These are phyloP conservation scores for Ascoidea asiatica DNA, from an alignment of 805 yeast species.

Conservation along the genomic window DNA sequence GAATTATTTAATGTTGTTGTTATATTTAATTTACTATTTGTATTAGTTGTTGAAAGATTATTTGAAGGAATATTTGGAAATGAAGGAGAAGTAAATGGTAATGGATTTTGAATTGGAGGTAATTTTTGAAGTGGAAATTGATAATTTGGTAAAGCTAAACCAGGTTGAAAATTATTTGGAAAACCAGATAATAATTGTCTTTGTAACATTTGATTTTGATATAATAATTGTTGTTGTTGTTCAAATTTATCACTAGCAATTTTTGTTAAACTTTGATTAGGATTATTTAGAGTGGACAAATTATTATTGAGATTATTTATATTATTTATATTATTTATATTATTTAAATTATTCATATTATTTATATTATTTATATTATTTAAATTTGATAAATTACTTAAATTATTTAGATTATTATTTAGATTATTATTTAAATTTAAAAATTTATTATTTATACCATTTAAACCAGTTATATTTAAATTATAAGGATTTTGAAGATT, in stretches of 20 bases:
- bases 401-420: too few species aligned
- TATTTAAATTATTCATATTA: too few species aligned
- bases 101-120: not conserved
- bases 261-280: not conserved
- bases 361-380: too few species aligned
- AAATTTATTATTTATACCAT: not conserved
- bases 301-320: not conserved
- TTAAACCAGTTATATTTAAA: not conserved
- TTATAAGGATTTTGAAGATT: too few species aligned
- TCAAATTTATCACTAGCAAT: not conserved
- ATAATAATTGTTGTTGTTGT: not conserved
- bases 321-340: too few species aligned
- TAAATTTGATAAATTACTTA: too few species aligned
- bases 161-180: not conserved
- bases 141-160: not conserved
- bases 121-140: not conserved
- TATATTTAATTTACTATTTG: slow-evolving; percentile 5
- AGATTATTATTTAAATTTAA: not conserved
- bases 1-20: not conserved
- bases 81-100: slow-evolving; percentile 5
- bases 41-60: too few species aligned
- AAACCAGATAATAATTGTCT: not conserved
- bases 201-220: not conserved
- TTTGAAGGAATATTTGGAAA: too few species aligned
- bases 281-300: not conserved